These are phyloP conservation scores for Penicillium sp. DNA, from an alignment of 2,329 filamentous ascomycete genomes.

Conservation along the genomic window DNA sequence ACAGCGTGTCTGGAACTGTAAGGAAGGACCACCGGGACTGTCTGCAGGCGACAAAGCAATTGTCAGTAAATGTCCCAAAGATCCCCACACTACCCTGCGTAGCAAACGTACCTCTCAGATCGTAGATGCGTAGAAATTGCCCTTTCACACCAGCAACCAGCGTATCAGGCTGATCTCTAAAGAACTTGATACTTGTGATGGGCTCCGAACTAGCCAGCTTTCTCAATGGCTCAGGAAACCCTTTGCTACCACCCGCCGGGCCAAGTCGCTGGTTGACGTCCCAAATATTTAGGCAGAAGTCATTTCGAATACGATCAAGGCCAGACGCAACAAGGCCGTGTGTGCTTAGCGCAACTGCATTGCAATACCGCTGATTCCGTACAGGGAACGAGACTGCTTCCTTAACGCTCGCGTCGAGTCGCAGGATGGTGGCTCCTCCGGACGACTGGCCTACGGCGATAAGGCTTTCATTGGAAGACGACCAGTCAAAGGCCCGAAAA, in stretches of 20 bases:
- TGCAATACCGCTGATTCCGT: slow-evolving; percentile 58
- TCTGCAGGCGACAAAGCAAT: slow-evolving; percentile 16
- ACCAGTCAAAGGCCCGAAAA: slow-evolving; percentile 63
- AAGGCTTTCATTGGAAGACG: slow-evolving; percentile 51
- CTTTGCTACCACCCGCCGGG: slow-evolving; percentile 27
- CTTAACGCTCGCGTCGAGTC: slow-evolving; percentile 47
- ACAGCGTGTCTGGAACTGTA: slow-evolving; percentile 51
- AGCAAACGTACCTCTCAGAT: slow-evolving; percentile 49
- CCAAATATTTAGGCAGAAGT: slow-evolving; percentile 60
- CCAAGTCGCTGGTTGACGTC: slow-evolving; percentile 49
- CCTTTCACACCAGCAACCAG: slow-evolving; percentile 56
- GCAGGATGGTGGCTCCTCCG: slow-evolving; percentile 55
- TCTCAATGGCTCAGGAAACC: slow-evolving; percentile 46
- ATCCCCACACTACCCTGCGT: too few species aligned
- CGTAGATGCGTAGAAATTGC: slow-evolving; percentile 57
- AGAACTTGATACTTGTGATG: slow-evolving; percentile 61
- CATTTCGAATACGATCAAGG: slow-evolving; percentile 57
- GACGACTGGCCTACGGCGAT: slow-evolving; percentile 57
- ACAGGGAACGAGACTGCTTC: slow-evolving; percentile 50
- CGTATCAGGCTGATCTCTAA: slow-evolving; percentile 54
- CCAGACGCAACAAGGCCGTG: slow-evolving; percentile 55
- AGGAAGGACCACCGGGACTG: slow-evolving; percentile 35
- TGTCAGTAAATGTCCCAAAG: too few species aligned
- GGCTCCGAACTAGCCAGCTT: slow-evolving; percentile 57
- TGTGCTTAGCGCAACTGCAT: slow-evolving; percentile 56